These are phyloP conservation scores for Thinopyrum obtusiflorum DNA, from an alignment of 202 grass and related monocot genomes.

Conservation along the genomic window DNA sequence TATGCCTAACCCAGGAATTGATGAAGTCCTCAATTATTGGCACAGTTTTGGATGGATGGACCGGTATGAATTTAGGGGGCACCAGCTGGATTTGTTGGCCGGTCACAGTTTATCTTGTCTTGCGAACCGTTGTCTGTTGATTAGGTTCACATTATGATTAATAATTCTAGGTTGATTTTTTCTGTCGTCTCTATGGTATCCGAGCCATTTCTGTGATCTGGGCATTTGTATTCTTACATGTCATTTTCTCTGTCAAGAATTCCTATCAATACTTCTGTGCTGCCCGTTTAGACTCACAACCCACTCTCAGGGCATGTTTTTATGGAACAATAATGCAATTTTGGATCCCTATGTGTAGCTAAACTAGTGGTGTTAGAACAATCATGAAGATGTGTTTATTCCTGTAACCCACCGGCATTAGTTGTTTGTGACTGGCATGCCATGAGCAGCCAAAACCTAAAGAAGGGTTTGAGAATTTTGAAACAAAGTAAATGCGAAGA, in stretches of 20 bases:
- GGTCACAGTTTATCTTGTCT: constrained; percentile 3
- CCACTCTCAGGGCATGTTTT: background rate
- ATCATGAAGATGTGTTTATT: background rate
- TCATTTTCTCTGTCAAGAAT: background rate
- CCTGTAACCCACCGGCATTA: background rate
- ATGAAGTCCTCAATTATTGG: constrained; percentile 2
- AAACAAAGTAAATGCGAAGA: background rate
- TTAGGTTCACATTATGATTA: background rate
- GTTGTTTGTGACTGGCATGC: background rate
- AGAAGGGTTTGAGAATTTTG: background rate
- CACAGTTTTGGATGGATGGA: constrained; percentile 15
- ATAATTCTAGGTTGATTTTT: background rate
- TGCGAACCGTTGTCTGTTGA: background rate
- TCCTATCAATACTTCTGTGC: background rate
- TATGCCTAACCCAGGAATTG: constrained; percentile 5
- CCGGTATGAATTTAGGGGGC: constrained; percentile 3
- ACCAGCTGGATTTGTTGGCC: constrained; percentile 25
- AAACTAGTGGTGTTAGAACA: background rate
- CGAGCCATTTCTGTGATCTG: background rate
- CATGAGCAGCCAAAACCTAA: background rate
- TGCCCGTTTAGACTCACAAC: background rate
- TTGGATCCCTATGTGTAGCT: constrained; percentile 5
- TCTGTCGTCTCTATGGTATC: background rate
- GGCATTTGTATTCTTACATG: background rate
- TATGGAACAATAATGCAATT: background rate